Percentiles rank a stretch among this genome's conserved stretches.
Evolutionary conservation across 2,329 filamentous ascomycete species (phyloP).

Genomic region (Exophiala mesophila): DNA sequence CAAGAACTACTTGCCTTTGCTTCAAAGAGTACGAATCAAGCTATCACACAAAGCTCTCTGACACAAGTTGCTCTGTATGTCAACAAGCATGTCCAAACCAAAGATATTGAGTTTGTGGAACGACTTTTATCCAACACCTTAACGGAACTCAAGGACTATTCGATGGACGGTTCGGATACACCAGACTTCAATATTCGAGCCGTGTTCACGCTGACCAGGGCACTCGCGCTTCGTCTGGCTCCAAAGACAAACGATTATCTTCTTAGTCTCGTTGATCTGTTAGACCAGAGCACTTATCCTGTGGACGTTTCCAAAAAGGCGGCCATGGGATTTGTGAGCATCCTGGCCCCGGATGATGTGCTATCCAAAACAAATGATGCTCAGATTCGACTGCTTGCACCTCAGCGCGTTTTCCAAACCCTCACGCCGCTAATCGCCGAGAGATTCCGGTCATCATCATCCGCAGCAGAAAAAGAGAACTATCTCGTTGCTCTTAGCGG

Average conservation of each 20-base stretch:
- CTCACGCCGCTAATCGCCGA: constrained; percentile 53
- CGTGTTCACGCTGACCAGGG: constrained; percentile 58
- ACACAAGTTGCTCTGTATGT: constrained; percentile 32
- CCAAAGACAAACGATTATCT: constrained; percentile 48
- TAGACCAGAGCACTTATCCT: constrained; percentile 38
- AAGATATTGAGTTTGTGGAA: constrained; percentile 30
- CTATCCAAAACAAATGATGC: constrained; percentile 58
- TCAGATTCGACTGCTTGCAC: constrained; percentile 56
- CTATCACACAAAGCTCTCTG: constrained; percentile 19
- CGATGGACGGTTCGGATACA: constrained; percentile 28
- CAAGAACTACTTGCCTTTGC: constrained; percentile 28
- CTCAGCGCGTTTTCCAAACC: constrained; percentile 59
- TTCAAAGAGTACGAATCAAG: constrained; percentile 8
- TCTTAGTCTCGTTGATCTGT: constrained; percentile 43
- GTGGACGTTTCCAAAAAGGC: constrained; percentile 46
- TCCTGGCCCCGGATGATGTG: constrained; percentile 58
- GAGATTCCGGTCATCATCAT: constrained; percentile 44
- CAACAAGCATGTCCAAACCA: constrained; percentile 35
- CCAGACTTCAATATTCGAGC: constrained; percentile 44
- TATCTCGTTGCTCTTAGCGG: constrained; percentile 61
- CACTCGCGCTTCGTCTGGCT: constrained; percentile 52
- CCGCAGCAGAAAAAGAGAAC: constrained; percentile 47
- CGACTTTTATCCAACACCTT: constrained; percentile 29
- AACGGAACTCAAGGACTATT: constrained; percentile 11
- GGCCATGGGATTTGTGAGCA: constrained; percentile 54